Conservation (phyloP, 2,329 filamentous ascomycete genomes). For the Alternaria brassicicola region DNA sequence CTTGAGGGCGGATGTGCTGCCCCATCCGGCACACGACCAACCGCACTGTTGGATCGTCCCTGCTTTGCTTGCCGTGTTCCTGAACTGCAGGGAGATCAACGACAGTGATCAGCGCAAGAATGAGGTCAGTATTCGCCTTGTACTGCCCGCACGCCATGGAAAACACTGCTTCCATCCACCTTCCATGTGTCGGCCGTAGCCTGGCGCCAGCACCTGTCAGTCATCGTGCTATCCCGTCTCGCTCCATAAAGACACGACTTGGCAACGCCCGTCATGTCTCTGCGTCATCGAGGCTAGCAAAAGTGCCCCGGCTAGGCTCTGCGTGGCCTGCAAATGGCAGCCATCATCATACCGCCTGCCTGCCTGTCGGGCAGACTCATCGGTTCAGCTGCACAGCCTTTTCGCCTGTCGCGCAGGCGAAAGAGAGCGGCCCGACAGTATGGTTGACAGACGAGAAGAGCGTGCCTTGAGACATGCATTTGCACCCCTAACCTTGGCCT, state of each 20-base stretch:
- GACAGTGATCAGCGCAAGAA: conserved; percentile 9
- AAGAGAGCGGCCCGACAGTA: conserved; percentile 17
- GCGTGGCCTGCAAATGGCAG: background rate
- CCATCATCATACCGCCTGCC: background rate
- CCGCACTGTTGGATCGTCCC: background rate
- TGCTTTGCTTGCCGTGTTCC: conserved; percentile 10
- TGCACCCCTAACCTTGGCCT: conserved; percentile 1
- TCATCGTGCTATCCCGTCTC: conserved; percentile 2
- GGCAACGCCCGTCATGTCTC: conserved; percentile 13
- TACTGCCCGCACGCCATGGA: background rate
- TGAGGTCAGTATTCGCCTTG: conserved; percentile 3
- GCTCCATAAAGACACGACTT: conserved; percentile 2
- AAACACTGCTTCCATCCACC: conserved; percentile 2
- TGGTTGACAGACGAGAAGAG: conserved; percentile 7
- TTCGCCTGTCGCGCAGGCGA: conserved; percentile 25
- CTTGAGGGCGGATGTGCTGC: conserved; percentile 4
- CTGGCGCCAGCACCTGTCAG: conserved; percentile 10
- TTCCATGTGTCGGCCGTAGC: conserved; percentile 6
- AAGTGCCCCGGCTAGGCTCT: background rate
- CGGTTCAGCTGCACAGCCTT: conserved; percentile 7
- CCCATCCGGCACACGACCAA: background rate
- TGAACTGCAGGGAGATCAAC: conserved; percentile 13
- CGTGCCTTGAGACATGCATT: background rate
- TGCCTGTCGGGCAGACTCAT: background rate
- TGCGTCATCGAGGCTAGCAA: conserved; percentile 1